These are phyloP conservation scores for Cercospora janseana DNA, from an alignment of 2,329 filamentous ascomycete genomes.

Conservation along the genomic window DNA sequence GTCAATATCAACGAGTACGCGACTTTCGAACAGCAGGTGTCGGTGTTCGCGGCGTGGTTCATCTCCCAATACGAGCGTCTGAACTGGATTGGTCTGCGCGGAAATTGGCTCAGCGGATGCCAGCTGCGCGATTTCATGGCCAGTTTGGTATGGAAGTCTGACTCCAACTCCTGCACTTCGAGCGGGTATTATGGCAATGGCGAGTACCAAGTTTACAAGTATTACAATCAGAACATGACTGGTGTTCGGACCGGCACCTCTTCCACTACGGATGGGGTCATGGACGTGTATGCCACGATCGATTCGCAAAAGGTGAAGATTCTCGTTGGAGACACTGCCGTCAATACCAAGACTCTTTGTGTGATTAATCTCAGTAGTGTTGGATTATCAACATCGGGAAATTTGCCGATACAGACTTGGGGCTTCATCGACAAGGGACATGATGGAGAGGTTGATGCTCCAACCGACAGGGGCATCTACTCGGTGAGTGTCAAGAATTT, in stretches of 20 bases:
- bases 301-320: conserved; percentile 37
- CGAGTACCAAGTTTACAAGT: conserved; percentile 50
- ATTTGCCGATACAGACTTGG: conserved; percentile 37
- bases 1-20: conserved; percentile 55
- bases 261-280: conserved; percentile 37
- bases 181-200: conserved; percentile 42
- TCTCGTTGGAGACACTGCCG: conserved; percentile 39
- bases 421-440: conserved; percentile 28
- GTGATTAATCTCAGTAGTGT: conserved; percentile 38
- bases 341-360: conserved; percentile 37
- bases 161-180: conserved; percentile 26
- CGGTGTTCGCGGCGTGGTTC: conserved; percentile 46
- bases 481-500: neutral
- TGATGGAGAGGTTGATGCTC: conserved; percentile 35
- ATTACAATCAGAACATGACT: conserved; percentile 48
- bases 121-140: conserved; percentile 49
- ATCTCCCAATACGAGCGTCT: conserved; percentile 50
- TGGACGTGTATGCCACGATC: conserved; percentile 44
- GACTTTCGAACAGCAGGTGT: conserved; percentile 42
- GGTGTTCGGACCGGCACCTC: conserved; percentile 42
- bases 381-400: conserved; percentile 37
- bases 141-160: conserved; percentile 41
- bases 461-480: conserved; percentile 35
- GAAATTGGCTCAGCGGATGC: conserved; percentile 47
- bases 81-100: conserved; percentile 45